Evolutionary conservation across 192 early-diverging fungal species (phyloP).

Genomic region (Oehlia diaphana): DNA sequence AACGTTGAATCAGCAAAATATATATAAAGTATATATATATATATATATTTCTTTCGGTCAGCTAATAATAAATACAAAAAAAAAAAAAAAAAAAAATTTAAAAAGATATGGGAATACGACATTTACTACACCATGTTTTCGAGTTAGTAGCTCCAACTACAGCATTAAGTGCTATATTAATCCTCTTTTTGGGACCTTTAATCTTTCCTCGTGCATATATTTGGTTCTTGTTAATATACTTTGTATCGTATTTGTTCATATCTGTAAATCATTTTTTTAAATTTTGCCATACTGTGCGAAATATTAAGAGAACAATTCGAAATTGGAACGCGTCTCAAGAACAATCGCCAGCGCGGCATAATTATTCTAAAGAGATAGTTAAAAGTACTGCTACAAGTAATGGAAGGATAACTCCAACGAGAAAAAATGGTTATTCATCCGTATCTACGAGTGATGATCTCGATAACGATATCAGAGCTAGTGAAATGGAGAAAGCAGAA

Average conservation of each 20-base stretch:
- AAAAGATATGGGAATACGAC: background rate
- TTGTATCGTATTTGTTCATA: conserved; percentile 43
- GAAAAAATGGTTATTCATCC: conserved; percentile 12
- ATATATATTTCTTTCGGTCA: background rate
- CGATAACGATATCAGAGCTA: conserved; percentile 8
- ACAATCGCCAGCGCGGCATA: background rate
- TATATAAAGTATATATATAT: too few species aligned
- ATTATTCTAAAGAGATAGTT: conserved; percentile 5
- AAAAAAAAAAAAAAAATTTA: background rate
- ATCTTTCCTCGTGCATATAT: conserved; percentile 46
- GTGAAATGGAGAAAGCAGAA: conserved; percentile 38
- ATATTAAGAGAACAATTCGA: conserved; percentile 43
- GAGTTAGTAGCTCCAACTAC: conserved; percentile 49
- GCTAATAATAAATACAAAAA: background rate
- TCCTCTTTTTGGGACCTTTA: conserved; percentile 45
- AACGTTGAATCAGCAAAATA: too few species aligned
- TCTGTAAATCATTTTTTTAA: conserved; percentile 50
- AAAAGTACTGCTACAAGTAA: conserved; percentile 12
- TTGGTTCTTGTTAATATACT: conserved; percentile 46
- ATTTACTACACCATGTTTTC: conserved; percentile 37
- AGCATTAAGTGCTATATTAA: conserved; percentile 41
- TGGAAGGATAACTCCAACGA: conserved; percentile 9
- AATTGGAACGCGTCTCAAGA: conserved; percentile 37
- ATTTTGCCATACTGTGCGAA: conserved; percentile 44
- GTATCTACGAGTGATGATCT: background rate